A percentile compares a stretch with the other conserved stretches of the same genome.
Evolutionary conservation across 106 monocot genomes (phyloP).

Genomic region (Triglochin maritima): DNA sequence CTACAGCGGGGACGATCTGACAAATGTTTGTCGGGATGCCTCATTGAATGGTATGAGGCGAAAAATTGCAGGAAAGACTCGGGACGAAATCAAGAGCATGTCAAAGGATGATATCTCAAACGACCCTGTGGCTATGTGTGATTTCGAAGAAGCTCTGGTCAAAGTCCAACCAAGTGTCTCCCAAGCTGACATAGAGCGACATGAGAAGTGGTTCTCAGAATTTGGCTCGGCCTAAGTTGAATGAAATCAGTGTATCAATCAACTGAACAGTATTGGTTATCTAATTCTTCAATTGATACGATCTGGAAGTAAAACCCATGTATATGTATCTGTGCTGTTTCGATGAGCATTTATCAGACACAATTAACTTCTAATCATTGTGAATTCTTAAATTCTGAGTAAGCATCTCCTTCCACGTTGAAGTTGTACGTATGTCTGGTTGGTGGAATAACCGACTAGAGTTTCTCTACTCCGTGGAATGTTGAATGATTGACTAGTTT

Average conservation of each 20-base stretch:
- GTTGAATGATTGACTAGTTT: too few relatives aligned
- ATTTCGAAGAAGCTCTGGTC: constrained; percentile 86
- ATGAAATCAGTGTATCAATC: neutral
- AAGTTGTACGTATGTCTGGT: too few relatives aligned
- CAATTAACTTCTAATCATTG: too few relatives aligned
- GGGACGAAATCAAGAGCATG: constrained; percentile 98
- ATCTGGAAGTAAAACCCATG: too few relatives aligned
- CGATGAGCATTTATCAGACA: too few relatives aligned
- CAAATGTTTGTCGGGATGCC: constrained; percentile 87
- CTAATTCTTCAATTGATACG: neutral
- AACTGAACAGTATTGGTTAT: neutral
- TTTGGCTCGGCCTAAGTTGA: constrained; percentile 75
- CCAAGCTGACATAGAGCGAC: constrained; percentile 71
- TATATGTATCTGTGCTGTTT: too few relatives aligned
- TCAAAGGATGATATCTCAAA: constrained; percentile 96
- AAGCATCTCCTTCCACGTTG: too few relatives aligned
- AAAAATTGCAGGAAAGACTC: constrained; percentile 92
- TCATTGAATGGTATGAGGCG: constrained; percentile 90
- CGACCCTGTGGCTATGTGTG: constrained; percentile 95
- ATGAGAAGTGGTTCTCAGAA: constrained; percentile 94
- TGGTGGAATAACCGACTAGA: too few relatives aligned
- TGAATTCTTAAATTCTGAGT: too few relatives aligned
- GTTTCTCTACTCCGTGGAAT: too few relatives aligned
- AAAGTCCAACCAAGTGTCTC: constrained; percentile 98
- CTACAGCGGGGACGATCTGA: constrained; percentile 94